Evolutionary conservation across 345 rosid species (phyloP).

Genomic region (Hibiscus mutabilis): DNA sequence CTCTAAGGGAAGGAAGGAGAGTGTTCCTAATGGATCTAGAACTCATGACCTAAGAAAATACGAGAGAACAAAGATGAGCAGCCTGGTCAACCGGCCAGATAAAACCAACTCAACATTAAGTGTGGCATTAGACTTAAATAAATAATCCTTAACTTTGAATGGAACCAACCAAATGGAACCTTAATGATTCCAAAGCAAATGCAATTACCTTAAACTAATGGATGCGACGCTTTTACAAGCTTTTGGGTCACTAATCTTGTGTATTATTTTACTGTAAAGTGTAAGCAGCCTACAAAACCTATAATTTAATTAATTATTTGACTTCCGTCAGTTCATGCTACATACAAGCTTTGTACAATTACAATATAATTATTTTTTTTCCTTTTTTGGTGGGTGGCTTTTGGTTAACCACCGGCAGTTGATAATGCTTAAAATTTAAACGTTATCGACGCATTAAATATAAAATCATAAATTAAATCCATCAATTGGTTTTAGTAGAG

Average conservation of each 20-base stretch:
- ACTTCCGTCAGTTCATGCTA: not conserved
- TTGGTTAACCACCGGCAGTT: not conserved
- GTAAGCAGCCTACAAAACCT: not conserved
- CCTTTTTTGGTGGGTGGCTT: not conserved
- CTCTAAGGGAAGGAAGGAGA: too few relatives aligned
- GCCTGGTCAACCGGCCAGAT: too few relatives aligned
- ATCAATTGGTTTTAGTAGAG: too few relatives aligned
- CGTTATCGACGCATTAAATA: too few relatives aligned
- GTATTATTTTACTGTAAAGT: not conserved
- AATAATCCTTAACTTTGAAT: not conserved
- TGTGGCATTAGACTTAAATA: not conserved
- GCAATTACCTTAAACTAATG: not conserved
- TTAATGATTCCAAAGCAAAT: not conserved
- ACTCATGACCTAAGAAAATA: too few relatives aligned
- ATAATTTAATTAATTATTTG: not conserved
- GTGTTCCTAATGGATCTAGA: too few relatives aligned
- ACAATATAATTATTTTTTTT: not conserved
- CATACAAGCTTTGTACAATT: not conserved
- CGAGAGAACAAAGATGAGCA: too few relatives aligned
- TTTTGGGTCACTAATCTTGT: constrained; percentile 13
- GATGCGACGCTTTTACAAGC: not conserved
- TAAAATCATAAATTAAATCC: too few relatives aligned
- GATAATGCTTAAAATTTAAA: not conserved
- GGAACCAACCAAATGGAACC: not conserved
- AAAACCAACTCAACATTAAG: not conserved